Conservation (phyloP, 2,329 filamentous ascomycete genomes). For the Aspergillus amoenus region DNA sequence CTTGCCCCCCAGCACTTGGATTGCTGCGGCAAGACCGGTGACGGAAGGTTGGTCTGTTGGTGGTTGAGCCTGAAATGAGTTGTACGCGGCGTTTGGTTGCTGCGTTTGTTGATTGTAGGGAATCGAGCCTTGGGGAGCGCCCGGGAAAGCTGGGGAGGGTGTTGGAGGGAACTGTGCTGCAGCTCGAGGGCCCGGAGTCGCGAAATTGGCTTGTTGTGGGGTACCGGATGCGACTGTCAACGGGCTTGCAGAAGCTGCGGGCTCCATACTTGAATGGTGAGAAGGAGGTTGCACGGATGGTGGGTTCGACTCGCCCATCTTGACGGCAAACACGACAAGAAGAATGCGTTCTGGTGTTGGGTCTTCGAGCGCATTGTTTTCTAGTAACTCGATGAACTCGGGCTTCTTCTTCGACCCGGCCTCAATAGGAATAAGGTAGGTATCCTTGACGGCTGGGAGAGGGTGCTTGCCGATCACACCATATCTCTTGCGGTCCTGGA, state of each 20-base stretch:
- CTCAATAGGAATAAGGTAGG: conserved; percentile 85
- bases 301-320: conserved; percentile 53
- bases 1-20: conserved; percentile 63
- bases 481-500: conserved; percentile 76
- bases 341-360: conserved; percentile 73
- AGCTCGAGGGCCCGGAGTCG: conserved; percentile 19
- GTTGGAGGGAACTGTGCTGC: conserved; percentile 24
- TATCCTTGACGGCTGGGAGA: conserved; percentile 75
- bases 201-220: conserved; percentile 29
- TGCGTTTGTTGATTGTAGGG: conserved; percentile 19
- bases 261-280: conserved; percentile 38
- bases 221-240: conserved; percentile 30
- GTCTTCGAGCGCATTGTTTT: conserved; percentile 75
- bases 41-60: conserved; percentile 20
- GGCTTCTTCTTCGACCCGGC: conserved; percentile 68
- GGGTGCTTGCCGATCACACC: conserved; percentile 81
- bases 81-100: conserved; percentile 25
- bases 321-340: conserved; percentile 80
- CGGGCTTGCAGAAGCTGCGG: conserved; percentile 33
- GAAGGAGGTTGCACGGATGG: conserved; percentile 42
- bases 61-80: conserved; percentile 18
- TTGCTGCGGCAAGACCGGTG: conserved; percentile 57
- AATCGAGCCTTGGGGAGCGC: conserved; percentile 15
- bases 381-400: conserved; percentile 84
- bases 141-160: conserved; percentile 21